Conservation (phyloP, 257 asterid genomes). For the Asclepias syriaca region DNA sequence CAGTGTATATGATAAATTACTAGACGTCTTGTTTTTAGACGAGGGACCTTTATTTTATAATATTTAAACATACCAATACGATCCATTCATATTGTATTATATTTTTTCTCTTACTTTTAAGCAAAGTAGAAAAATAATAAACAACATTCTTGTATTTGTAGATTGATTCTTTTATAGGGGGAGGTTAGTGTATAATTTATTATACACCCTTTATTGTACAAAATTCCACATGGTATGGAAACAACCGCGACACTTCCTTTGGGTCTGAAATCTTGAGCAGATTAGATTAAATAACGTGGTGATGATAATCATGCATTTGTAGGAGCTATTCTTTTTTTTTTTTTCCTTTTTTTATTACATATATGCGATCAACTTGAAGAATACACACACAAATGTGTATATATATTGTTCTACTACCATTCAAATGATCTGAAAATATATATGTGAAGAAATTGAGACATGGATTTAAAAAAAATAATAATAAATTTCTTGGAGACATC, state of each 20-base stretch:
- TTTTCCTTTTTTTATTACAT: no score
- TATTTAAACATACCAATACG: neutral
- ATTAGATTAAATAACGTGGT: neutral
- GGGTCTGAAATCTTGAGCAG: neutral
- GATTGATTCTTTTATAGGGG: neutral
- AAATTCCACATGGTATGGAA: conserved; percentile 39
- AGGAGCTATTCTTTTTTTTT: no score
- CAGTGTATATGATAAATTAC: neutral
- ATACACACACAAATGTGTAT: no score
- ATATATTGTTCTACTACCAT: neutral
- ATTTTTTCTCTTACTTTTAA: neutral
- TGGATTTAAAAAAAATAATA: no score
- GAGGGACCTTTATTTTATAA: neutral
- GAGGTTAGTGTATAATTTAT: neutral
- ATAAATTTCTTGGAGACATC: conserved; percentile 13
- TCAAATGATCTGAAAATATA: neutral
- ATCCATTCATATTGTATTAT: neutral
- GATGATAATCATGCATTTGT: neutral
- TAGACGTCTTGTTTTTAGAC: neutral
- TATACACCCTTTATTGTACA: conserved; percentile 10
- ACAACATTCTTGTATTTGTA: neutral
- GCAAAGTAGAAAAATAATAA: neutral
- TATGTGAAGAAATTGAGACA: neutral
- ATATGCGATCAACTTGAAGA: no score
- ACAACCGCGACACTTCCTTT: conserved; percentile 33